Base-by-base conservation (phyloP, 202 grass and related monocot species). In the Digitaria exilis region DNA sequence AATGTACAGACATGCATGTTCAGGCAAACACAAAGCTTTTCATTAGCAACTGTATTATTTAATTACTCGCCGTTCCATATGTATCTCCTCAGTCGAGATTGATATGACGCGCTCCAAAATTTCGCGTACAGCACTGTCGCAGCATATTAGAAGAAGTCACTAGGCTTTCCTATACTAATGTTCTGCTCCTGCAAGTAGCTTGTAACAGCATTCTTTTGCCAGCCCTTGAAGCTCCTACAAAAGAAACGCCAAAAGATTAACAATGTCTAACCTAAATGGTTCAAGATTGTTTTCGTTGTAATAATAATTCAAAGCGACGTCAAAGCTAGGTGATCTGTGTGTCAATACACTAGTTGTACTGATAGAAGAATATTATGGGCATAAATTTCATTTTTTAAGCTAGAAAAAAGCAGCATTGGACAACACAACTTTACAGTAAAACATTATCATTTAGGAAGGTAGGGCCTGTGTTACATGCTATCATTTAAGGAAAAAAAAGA, bases 201-300 rank as follows among this genome's bases (percentile, higher is more conserved):
- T 30, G 77, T 90, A 24, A 97, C 89, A 1, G 92, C 95, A 78
- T 86, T 95, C 65, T 95, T 97, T 65, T 93, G 95, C 95, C 95
- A 95, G 52, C 92, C 87, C 84, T 97, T 97, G 67, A 97, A 95
- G 88, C 88, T 97, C 92, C 95, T 97, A 85, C 51, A 87, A 77
- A 70, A 70, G 39, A 79, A 37, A 30, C 29, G 17, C 19, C 34
- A 46, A 28, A n/a, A 44, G 48, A 57, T 74, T 76, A 54, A 4
- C 4, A 30, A 26, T 39, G 3, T 29, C 13, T 30, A 50, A 25
- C 41, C 76, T 65, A 37, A 56, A 65, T 26, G 28, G 39, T 22
- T 16, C 24, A 13, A 35, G 0, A 32, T 7, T 11, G 39, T 58
- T 67, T 59, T 30, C 57, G 24, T 18, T 26, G 28, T 37, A 22